Evolutionary conservation across 352 stramenopile species (phyloP).

Genomic region (Proteromonas lacertae): DNA sequence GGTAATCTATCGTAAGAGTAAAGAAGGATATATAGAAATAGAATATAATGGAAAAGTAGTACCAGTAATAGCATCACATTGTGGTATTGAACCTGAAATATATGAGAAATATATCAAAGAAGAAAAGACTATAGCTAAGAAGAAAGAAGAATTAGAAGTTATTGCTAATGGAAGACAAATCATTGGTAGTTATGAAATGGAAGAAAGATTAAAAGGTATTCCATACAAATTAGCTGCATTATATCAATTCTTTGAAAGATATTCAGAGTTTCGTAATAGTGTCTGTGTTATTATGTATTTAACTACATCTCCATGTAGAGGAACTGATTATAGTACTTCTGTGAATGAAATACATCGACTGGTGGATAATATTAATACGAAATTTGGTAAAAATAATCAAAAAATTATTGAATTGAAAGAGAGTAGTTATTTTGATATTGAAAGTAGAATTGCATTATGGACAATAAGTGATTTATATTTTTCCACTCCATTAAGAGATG

Average conservation of each 20-base stretch:
- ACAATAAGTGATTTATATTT: constrained; percentile 8
- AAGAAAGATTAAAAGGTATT: constrained; percentile 79
- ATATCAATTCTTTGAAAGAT: constrained; percentile 50
- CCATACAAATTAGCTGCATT: constrained; percentile 79
- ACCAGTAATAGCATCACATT: constrained; percentile 69
- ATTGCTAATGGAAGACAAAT: neutral
- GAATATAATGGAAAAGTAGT: constrained; percentile 69
- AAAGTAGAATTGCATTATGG: constrained; percentile 3
- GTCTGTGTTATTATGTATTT: constrained; percentile 28
- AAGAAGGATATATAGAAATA: constrained; percentile 42
- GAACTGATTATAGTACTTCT: constrained; percentile 62
- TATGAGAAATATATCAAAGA: neutral
- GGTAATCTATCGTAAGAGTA: constrained; percentile 51
- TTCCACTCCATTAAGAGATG: constrained; percentile 24
- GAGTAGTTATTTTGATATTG: constrained; percentile 10
- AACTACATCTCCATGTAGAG: constrained; percentile 24
- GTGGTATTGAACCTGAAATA: constrained; percentile 40
- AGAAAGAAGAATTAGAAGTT: too few relatives aligned
- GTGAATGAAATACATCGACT: constrained; percentile 57
- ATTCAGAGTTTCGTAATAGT: constrained; percentile 31
- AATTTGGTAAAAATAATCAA: constrained; percentile 15
- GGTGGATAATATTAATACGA: constrained; percentile 51
- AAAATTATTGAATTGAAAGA: neutral
- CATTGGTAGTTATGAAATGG: constrained; percentile 28
- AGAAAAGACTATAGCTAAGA: constrained; percentile 6